These are phyloP conservation scores for Colletotrichum sp. DNA, from an alignment of 2,329 filamentous ascomycete species.

Conservation along the genomic window DNA sequence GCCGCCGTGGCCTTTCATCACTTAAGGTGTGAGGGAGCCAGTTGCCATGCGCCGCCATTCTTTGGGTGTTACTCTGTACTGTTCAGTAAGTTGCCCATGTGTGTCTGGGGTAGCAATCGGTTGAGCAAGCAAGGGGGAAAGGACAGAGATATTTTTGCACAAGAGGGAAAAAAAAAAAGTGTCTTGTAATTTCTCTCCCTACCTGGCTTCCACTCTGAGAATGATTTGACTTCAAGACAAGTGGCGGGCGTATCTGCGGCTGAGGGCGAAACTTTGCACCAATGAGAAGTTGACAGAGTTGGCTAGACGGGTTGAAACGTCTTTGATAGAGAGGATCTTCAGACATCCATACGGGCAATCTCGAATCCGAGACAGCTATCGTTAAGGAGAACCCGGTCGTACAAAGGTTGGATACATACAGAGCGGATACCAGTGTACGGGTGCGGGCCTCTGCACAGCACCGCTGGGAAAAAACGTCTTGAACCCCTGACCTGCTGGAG, in stretches of 20 bases:
- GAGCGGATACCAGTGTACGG: not conserved
- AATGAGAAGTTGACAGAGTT: not conserved
- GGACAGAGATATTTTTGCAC: not conserved
- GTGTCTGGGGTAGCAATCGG: not conserved
- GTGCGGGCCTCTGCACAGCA: not conserved
- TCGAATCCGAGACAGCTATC: not conserved
- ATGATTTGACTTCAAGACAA: not conserved
- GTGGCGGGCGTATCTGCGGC: not conserved
- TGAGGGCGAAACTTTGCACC: not conserved
- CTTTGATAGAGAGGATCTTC: conserved; percentile 1
- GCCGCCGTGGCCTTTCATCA: not conserved
- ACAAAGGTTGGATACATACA: not conserved
- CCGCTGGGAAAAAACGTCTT: not conserved
- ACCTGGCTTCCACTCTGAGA: not conserved
- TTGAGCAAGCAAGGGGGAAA: not conserved
- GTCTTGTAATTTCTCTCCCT: not conserved
- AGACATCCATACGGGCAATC: not conserved
- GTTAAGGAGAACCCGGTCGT: not conserved
- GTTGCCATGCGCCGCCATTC: not conserved
- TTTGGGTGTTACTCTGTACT: not conserved
- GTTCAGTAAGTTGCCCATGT: not conserved
- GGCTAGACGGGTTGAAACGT: not conserved
- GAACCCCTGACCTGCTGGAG: not conserved
- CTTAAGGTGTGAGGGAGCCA: not conserved
- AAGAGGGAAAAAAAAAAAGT: not conserved